Conservation (phyloP, 2,329 filamentous ascomycete genomes). For the Trichoderma arundinaceum region DNA sequence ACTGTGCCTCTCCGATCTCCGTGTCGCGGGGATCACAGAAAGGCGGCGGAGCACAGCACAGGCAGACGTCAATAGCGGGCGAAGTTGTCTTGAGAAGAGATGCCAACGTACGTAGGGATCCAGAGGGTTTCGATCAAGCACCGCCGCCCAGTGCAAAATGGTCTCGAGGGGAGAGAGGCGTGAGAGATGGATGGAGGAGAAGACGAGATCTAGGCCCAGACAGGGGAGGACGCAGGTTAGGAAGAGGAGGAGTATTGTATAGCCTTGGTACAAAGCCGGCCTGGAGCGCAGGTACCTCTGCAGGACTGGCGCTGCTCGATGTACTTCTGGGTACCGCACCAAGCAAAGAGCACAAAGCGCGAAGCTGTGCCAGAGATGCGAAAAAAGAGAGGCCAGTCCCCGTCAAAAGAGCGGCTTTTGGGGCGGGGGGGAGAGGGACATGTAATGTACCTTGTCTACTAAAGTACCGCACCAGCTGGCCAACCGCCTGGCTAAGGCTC, state of each 20-base stretch:
- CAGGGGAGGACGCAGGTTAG: conserved; percentile 13
- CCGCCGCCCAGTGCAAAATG: conserved; percentile 24
- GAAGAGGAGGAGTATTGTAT: conserved; percentile 1
- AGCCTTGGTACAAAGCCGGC: no score
- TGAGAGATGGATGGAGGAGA: conserved; percentile 16
- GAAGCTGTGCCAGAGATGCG: no score
- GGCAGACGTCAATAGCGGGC: background rate
- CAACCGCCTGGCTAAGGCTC: no score
- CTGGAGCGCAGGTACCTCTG: no score
- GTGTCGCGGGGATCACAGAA: conserved; percentile 11
- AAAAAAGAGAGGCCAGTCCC: background rate
- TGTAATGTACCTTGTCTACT: background rate
- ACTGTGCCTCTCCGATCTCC: conserved; percentile 2
- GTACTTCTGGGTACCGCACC: no score
- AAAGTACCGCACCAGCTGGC: background rate
- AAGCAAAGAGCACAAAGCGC: no score
- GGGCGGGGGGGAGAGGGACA: background rate
- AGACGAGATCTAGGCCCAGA: conserved; percentile 18
- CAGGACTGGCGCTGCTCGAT: no score
- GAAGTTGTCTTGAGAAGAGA: conserved; percentile 1
- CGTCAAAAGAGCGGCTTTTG: background rate
- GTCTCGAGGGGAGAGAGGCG: conserved; percentile 17
- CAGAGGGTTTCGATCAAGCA: conserved; percentile 15
- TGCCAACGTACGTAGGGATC: conserved; percentile 23
- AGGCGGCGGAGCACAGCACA: background rate